phyloP scores from a whole-genome alignment of 345 rosid genomes.

The Lenwebbia sp. region DNA sequence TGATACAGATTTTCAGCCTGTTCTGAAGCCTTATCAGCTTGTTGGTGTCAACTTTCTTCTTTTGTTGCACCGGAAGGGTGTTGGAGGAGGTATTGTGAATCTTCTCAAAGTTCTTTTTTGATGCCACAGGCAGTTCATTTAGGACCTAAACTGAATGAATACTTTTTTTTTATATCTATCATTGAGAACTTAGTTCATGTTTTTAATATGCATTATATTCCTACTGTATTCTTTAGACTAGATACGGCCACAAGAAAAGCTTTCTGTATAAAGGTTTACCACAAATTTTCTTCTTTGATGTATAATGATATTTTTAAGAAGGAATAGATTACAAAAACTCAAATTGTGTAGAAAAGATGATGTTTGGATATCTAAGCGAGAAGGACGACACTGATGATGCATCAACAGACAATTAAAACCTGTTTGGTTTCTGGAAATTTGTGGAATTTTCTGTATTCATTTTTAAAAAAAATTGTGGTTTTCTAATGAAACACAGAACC shows the following conservation, averaged over 20 bases:
- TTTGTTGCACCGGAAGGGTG: slow-evolving; percentile 63
- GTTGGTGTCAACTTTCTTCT: slow-evolving; percentile 98
- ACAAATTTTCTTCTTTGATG: background rate
- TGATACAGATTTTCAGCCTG: slow-evolving; percentile 73
- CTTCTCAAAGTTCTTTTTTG: background rate
- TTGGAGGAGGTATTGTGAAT: slow-evolving; percentile 62
- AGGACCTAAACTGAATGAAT: background rate
- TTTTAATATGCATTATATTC: background rate
- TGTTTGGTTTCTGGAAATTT: background rate
- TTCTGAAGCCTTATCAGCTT: slow-evolving; percentile 89
- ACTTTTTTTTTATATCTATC: background rate
- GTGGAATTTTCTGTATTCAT: background rate
- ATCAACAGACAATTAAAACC: background rate
- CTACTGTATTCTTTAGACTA: background rate
- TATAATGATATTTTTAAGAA: background rate
- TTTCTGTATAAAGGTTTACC: background rate
- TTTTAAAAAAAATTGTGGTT: background rate
- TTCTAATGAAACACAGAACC: background rate
- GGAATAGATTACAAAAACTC: background rate
- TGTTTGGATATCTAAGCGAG: background rate
- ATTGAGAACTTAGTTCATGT: background rate
- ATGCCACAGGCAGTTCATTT: background rate
- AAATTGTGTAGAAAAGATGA: background rate
- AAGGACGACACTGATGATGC: background rate
- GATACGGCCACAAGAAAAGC: background rate